Evolutionary conservation across 2,329 filamentous ascomycete genomes (phyloP), one percentile per base, ranked within the genome.

Genomic region (Bipolaris gigantea): DNA sequence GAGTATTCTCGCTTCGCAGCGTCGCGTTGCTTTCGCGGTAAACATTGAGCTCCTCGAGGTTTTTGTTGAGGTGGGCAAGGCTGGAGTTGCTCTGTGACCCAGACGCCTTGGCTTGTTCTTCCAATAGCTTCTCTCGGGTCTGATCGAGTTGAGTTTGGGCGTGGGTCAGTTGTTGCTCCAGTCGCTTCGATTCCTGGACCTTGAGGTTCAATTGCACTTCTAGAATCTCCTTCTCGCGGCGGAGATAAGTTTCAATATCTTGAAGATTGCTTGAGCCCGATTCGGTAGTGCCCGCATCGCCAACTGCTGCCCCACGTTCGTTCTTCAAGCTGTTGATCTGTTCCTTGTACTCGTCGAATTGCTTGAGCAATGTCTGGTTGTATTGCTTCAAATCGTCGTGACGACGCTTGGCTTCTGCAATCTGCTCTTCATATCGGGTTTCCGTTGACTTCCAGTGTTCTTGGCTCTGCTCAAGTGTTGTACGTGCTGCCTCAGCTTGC

Each of bases 171-270:
- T 97, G 92, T 66, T 97, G 91, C 67, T 93, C 90, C 38, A 97
- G 77, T 49, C 94, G 86, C 75, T 95, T 96, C 49, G 86, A 83
- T 75, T 99, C 94, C 65, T 96, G 90, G 0, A 87, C 82, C 66
- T 93, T 92, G 40, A 97, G 81, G 64, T 97, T 92, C 66, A 92
- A 89, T 69, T 97, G 93, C n/a, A 97, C 90, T 65, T 99, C 93
- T 8, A 97, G 83, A 61, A 99, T 97, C 72, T 97, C 94, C 79
- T 97, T 99, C 76, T 99, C 95, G 38, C 91, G 89, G 41, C 93
- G 88, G 57, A 99, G 80, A 73, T 94, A 99, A 57, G 85, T 89
- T 76, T 96, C 95, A 52, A 99, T 85, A 67, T 97, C 93, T 57
- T 94, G 89, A 9, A 96, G 83, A 48, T 89, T 90, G 61, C 91